Evolutionary conservation across 2,329 filamentous ascomycete species (phyloP).

Genomic region (Aspergillus sp.): DNA sequence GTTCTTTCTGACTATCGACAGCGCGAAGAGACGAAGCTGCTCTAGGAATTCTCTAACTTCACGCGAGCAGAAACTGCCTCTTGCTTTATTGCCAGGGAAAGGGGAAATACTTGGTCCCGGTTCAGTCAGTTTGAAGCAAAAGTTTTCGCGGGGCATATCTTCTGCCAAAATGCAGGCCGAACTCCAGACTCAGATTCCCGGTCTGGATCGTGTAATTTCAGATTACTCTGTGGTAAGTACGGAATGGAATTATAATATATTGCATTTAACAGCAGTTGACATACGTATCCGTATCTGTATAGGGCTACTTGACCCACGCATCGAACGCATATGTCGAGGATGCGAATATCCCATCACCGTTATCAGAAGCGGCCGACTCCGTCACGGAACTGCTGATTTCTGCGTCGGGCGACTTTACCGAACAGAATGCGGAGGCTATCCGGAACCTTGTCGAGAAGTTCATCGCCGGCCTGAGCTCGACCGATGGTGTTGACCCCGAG

Average conservation of each 20-base stretch:
- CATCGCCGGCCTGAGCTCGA: slow-evolving; percentile 69
- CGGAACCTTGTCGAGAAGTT: slow-evolving; percentile 81
- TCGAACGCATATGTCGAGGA: slow-evolving; percentile 74
- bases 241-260: not conserved
- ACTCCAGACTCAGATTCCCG: slow-evolving; percentile 73
- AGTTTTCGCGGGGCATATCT: not conserved
- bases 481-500: slow-evolving; percentile 60
- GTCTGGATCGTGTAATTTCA: slow-evolving; percentile 79
- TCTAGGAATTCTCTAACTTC: too few species aligned
- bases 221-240: slow-evolving; percentile 67
- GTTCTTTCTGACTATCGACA: not conserved
- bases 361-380: slow-evolving; percentile 73
- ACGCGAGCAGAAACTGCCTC: not conserved
- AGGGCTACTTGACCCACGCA: slow-evolving; percentile 87
- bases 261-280: too few species aligned
- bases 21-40: not conserved
- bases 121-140: not conserved
- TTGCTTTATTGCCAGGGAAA: not conserved
- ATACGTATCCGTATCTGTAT: not conserved
- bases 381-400: slow-evolving; percentile 87
- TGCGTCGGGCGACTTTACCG: slow-evolving; percentile 74
- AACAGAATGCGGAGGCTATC: slow-evolving; percentile 67
- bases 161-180: slow-evolving; percentile 67
- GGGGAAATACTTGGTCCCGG: too few species aligned
- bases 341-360: slow-evolving; percentile 59